Conservation (phyloP, 2,329 filamentous ascomycete genomes). For the Monilinia fructigena region DNA sequence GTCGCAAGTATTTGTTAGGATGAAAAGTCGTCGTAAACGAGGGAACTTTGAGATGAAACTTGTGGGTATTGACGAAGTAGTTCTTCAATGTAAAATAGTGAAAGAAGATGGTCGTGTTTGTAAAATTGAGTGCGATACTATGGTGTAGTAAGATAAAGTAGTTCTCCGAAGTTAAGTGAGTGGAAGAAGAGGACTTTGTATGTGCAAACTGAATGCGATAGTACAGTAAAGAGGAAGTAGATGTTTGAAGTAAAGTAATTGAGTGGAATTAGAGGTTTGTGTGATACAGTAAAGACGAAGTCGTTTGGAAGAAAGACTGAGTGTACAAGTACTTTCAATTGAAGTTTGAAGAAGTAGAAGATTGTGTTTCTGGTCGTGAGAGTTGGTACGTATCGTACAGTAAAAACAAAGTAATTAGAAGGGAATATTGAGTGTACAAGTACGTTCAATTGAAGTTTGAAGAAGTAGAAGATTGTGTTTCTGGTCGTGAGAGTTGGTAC, state of each 20-base stretch:
- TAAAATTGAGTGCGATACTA: background rate
- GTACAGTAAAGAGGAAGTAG: background rate
- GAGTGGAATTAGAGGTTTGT: background rate
- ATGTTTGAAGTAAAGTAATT: background rate
- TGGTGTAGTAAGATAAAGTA: background rate
- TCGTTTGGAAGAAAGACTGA: background rate
- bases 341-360: background rate
- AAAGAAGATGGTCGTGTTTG: background rate
- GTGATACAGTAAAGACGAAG: background rate
- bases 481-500: no score
- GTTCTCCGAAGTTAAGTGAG: no score
- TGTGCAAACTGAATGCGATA: background rate
- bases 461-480: no score
- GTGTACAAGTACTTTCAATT: background rate
- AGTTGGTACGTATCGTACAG: no score
- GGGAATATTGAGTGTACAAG: background rate
- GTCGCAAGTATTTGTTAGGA: background rate
- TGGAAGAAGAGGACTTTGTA: background rate
- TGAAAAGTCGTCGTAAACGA: background rate
- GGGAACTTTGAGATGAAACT: background rate
- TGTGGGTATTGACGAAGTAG: background rate
- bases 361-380: no score
- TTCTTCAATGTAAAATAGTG: background rate
- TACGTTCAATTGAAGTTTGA: background rate
- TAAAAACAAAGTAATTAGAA: background rate